These are phyloP conservation scores for Coelastrella sp. DNA, from an alignment of 139 green algal species.

Conservation along the genomic window DNA sequence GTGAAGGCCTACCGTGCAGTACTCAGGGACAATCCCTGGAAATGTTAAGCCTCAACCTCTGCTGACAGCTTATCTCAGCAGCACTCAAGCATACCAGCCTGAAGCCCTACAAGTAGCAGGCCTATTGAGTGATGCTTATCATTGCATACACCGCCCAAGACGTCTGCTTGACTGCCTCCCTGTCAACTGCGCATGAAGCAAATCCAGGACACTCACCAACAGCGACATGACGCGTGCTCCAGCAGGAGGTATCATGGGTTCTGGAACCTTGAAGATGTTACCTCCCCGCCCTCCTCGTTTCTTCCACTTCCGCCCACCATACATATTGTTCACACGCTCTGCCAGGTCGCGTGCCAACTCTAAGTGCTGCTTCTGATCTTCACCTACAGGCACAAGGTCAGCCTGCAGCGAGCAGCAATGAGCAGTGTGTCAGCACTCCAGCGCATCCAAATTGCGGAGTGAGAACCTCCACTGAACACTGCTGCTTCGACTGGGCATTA, in stretches of 20 bases:
- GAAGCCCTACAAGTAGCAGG: too few species aligned
- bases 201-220: slow-evolving; percentile 71
- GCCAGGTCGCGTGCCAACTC: slow-evolving; percentile 88
- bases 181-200: too few species aligned
- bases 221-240: slow-evolving; percentile 97
- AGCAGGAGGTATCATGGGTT: slow-evolving; percentile 92
- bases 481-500: too few species aligned
- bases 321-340: slow-evolving; percentile 91
- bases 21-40: too few species aligned
- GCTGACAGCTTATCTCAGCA: too few species aligned
- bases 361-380: slow-evolving; percentile 98
- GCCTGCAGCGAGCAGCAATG: slow-evolving; percentile 71
- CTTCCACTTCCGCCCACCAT: slow-evolving; percentile 96
- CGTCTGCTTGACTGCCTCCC: too few species aligned
- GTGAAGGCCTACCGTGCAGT: too few species aligned
- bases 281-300: slow-evolving; percentile 93
- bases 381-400: slow-evolving; percentile 97
- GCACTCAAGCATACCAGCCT: too few species aligned
- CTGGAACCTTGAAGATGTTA: slow-evolving; percentile 87
- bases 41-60: too few species aligned
- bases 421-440: not conserved
- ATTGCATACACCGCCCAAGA: too few species aligned
- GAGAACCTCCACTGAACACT: too few species aligned
- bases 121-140: too few species aligned
- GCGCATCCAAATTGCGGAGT: not conserved